phyloP scores from a whole-genome alignment of 768 basidiomycete genomes.

The Vararia minispora region DNA sequence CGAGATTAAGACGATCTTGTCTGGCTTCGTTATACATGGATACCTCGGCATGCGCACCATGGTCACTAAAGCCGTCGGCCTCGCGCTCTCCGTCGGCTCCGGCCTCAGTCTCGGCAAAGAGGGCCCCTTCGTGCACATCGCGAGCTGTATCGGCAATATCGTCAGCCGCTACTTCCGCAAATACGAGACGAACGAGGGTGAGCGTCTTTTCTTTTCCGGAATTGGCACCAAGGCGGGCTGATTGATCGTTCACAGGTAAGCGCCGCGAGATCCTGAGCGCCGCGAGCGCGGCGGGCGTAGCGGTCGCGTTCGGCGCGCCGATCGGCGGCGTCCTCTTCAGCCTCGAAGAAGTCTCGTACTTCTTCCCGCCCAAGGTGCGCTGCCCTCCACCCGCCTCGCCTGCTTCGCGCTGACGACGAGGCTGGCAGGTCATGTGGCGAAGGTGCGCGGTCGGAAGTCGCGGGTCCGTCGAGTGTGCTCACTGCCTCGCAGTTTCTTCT shows the following conservation, averaged over 20 bases:
- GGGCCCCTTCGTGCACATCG: constrained; percentile 85
- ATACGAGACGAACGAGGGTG: constrained; percentile 92
- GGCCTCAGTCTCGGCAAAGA: constrained; percentile 81
- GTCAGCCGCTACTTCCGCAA: constrained; percentile 76
- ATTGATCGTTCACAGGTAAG: constrained; percentile 45
- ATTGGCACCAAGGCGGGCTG: background rate
- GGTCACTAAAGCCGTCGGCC: constrained; percentile 81
- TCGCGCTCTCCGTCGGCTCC: constrained; percentile 86
- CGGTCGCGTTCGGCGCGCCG: constrained; percentile 95
- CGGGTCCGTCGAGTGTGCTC: no score
- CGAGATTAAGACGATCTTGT: constrained; percentile 91
- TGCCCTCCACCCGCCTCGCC: background rate
- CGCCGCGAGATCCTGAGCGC: constrained; percentile 91
- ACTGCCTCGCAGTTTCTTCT: constrained; percentile 71
- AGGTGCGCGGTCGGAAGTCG: no score
- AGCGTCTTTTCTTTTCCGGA: constrained; percentile 1
- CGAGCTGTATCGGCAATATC: constrained; percentile 88
- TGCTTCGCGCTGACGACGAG: no score
- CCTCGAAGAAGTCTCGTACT: constrained; percentile 92
- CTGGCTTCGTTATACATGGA: constrained; percentile 94
- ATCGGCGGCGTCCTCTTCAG: constrained; percentile 91
- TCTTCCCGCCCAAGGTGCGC: constrained; percentile 83
- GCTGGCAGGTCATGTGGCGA: constrained; percentile 76
- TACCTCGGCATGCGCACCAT: constrained; percentile 88
- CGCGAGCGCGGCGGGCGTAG: constrained; percentile 94